Conservation (phyloP, 1,284 basidiomycete genomes). For the Irpex rosettiformis region DNA sequence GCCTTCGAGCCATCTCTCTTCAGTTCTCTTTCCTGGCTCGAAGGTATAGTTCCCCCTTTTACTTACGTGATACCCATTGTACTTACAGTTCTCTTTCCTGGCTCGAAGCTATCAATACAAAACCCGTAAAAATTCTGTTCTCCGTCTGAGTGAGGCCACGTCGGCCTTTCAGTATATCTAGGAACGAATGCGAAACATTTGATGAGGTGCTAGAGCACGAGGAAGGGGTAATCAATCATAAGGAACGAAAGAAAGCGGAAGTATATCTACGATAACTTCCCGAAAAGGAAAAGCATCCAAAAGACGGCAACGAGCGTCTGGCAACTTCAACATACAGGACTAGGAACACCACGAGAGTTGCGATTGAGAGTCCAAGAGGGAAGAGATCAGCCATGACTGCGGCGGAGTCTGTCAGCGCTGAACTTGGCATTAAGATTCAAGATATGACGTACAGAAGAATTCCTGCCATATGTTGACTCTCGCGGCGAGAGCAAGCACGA, state of each 20-base stretch:
- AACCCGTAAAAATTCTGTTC: neutral
- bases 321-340: constrained; percentile 30
- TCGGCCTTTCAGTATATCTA: neutral
- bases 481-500: constrained; percentile 50
- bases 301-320: too few species aligned
- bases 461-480: constrained; percentile 55
- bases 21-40: too few species aligned
- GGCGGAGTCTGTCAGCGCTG: neutral
- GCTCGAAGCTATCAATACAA: neutral
- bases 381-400: constrained; percentile 57
- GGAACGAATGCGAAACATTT: too few species aligned
- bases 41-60: too few species aligned
- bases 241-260: too few species aligned
- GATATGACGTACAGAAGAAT: constrained; percentile 48
- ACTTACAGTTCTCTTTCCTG: neutral
- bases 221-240: too few species aligned
- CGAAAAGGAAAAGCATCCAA: too few species aligned
- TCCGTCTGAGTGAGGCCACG: neutral
- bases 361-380: constrained; percentile 53
- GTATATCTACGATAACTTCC: too few species aligned
- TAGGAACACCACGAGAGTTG: constrained; percentile 42
- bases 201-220: too few species aligned
- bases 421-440: neutral
- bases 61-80: neutral
- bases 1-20: too few species aligned